Conservation (phyloP, 805 yeast species). For the Barnettozyma siamensis region DNA sequence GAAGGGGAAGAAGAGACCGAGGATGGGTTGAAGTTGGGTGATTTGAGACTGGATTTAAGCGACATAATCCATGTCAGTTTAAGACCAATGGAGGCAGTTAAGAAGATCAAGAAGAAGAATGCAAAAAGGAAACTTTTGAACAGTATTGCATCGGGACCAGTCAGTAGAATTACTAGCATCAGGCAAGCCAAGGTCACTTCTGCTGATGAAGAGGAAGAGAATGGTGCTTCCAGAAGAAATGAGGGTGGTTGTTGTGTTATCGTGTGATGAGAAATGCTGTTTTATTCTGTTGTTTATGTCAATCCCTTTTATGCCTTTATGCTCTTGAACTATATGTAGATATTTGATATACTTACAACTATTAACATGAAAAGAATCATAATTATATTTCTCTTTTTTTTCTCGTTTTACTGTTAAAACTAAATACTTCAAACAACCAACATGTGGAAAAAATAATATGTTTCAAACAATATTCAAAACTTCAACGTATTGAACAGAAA, state of each 20-base stretch:
- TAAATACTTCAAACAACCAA: too few species aligned
- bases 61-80: constrained; percentile 27
- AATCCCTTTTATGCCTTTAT: not conserved
- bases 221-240: not conserved
- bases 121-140: not conserved
- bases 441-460: too few species aligned
- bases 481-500: too few species aligned
- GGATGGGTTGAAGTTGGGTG: not conserved
- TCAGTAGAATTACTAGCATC: not conserved
- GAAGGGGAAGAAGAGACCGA: too few species aligned
- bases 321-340: not conserved
- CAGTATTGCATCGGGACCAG: too few species aligned
- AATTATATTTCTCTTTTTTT: too few species aligned
- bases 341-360: too few species aligned
- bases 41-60: constrained; percentile 18
- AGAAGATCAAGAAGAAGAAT: not conserved
- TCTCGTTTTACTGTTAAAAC: too few species aligned
- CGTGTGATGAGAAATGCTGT: too few species aligned
- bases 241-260: constrained; percentile 13
- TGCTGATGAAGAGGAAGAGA: not conserved
- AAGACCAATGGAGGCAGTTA: constrained; percentile 21
- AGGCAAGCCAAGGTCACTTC: constrained; percentile 1
- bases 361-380: too few species aligned
- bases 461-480: too few species aligned
- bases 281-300: not conserved